Base-by-base conservation (phyloP, 331 rosid species). In the Quercus lobata region DNA sequence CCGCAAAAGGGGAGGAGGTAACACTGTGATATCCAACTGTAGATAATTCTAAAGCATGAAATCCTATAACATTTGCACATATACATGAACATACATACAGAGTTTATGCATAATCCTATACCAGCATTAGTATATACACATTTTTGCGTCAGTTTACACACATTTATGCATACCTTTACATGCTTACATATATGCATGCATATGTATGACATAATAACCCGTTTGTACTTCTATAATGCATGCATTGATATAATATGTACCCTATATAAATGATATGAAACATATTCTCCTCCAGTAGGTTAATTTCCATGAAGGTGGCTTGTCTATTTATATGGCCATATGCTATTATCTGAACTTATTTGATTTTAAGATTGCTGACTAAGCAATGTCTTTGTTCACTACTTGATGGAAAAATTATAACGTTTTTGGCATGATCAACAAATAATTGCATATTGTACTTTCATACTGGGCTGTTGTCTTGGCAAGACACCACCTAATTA, bases 1-100 rank as follows among this genome's bases (percentile, higher is more conserved):
- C 98, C 98, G 12, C 90, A 90, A 21, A 87, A 91, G 74, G 98
- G 98, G 22, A 0, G 0, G 71, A 90, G 98, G 98, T 89, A 84
- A 73, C 17, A 9, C 14, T 60, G 92, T 10, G 27, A 11, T 21
- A 24, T 21, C 16, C 6, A 2, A 60, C 12, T 9, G 66, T 11
- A 3, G 32, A 24, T 11, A 9, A 0, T 60, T 60, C 30, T 60
- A 24, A 60, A 24, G 66, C 16, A 24, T 1, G 16, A 24, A 60
- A 24, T 10, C 66, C 17, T 10, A 83, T 84, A 87, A 82, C 73
- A 8, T 68, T 90, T 1, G 84, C 85, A 73, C 90, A 90, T 75
- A 93, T 94, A 63, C 83, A 93, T 62, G 93, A 89, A 49, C 16
- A 46, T 46, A 46, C 17, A 46, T 12, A 12, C 16, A 46, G 54